A percentile compares a stretch with the other conserved stretches of the same genome.
phyloP scores from a whole-genome alignment of 2,329 filamentous ascomycete genomes.

The Pyricularia sp. region DNA sequence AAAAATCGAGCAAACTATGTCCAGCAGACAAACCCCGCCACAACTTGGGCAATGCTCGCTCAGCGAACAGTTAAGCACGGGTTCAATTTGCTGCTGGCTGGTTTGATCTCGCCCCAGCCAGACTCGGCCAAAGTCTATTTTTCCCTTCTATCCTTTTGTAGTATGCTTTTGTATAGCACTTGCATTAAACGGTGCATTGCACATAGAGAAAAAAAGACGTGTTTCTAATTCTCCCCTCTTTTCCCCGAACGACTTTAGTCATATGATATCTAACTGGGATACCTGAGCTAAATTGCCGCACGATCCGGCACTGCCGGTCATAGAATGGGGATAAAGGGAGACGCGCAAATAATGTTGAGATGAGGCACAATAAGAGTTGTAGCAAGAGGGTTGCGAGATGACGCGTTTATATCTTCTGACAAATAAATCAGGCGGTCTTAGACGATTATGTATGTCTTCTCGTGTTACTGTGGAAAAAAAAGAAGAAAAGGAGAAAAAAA shows the following conservation, averaged over 20 bases:
- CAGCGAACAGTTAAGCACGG: not conserved
- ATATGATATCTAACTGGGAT: not conserved
- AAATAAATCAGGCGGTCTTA: not conserved
- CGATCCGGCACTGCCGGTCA: not conserved
- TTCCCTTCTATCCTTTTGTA: not conserved
- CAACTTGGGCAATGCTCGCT: not conserved
- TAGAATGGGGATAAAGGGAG: not conserved
- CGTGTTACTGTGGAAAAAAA: not conserved
- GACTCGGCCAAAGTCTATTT: not conserved
- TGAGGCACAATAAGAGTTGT: not conserved
- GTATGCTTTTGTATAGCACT: not conserved
- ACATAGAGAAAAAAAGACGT: not conserved
- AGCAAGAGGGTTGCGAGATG: not conserved
- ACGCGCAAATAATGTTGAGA: not conserved
- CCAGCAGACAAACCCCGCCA: not conserved
- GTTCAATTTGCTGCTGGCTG: not conserved
- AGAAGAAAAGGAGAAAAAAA: not conserved
- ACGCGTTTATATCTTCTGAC: not conserved
- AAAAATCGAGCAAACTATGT: not conserved
- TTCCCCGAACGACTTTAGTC: not conserved
- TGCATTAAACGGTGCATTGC: not conserved
- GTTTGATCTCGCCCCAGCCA: not conserved
- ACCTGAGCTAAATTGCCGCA: not conserved
- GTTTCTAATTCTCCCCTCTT: not conserved
- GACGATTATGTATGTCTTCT: not conserved